Evolutionary conservation across 2,329 filamentous ascomycete species (phyloP), one percentile per base, ranked within the genome.

Genomic region (Periconia sp.): DNA sequence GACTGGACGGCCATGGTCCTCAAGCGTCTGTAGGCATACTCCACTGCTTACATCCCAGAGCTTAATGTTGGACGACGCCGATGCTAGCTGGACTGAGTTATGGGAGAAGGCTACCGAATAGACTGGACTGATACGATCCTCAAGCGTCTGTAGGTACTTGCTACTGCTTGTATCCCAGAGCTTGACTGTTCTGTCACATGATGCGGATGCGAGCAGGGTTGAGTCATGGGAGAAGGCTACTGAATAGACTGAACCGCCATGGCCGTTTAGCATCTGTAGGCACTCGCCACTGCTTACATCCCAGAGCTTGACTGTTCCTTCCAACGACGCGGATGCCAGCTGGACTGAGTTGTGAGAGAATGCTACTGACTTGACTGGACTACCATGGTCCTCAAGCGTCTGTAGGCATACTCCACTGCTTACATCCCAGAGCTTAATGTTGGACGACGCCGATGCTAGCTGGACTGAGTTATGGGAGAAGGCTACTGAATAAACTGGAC

Each of bases 271-370:
- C 28, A 29, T 48, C 25, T 39, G 29, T 3, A 52, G 46, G 28
- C 38, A 39, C 21, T 26, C 15, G 26, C 46, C 46, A 22, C 35
- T 49, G 36, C 0, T 30, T 18, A 43, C 21, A n/a, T n/a, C n/a
- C n/a, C n/a, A n/a, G n/a, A n/a, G n/a, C n/a, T n/a, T n/a, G n/a
- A n/a, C n/a, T n/a, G n/a, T n/a, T n/a, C n/a, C n/a, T n/a, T n/a
- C n/a, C n/a, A n/a, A 35, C 50, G 54, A 57, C 12, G 50, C 54
- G 8, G n/a, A n/a, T n/a, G n/a, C n/a, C 15, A 57, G 26, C 24
- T 28, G 31, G 1, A 15, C 33, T 8, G 25, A 35, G 40, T 58
- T 38, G 29, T 5, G 34, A 5, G 52, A 52, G 44, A 59, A 52
- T 4, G 48, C 44, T n/a, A 59, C 37, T 4, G 37, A 46, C n/a